These are phyloP conservation scores for Oryza meyeriana DNA, from an alignment of 176 grass and related monocot species.

Conservation along the genomic window DNA sequence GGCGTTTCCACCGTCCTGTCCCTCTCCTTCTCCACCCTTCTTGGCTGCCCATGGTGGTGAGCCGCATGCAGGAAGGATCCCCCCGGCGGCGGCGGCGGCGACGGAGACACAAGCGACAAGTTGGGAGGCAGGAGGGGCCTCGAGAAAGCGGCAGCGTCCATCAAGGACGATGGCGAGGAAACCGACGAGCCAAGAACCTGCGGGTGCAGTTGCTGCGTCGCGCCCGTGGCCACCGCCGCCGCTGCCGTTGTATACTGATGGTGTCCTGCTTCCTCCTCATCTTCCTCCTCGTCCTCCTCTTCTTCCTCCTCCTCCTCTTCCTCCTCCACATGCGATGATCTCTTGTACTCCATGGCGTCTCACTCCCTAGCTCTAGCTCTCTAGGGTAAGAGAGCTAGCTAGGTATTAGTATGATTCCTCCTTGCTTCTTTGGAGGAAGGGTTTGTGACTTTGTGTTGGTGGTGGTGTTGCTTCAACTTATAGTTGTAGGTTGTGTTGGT, in stretches of 20 bases:
- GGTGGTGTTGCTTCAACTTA: background rate
- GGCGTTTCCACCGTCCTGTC: conserved; percentile 1
- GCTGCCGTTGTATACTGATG: conserved; percentile 32
- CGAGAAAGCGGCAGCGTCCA: conserved; percentile 52
- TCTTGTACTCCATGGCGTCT: conserved; percentile 61
- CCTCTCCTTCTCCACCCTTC: conserved; percentile 31
- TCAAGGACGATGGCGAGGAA: background rate
- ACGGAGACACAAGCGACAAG: conserved; percentile 54
- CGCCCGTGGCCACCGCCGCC: background rate
- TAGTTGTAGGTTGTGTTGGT: conserved; percentile 19
- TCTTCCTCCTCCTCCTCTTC: conserved; percentile 36
- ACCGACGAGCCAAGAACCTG: conserved; percentile 29
- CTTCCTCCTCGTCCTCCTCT: conserved; percentile 11
- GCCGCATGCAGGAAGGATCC: background rate
- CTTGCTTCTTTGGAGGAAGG: background rate
- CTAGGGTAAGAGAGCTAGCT: background rate
- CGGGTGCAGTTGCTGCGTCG: conserved; percentile 28
- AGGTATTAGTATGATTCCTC: conserved; percentile 2
- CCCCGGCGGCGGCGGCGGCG: background rate
- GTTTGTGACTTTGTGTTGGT: background rate
- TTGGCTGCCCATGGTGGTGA: conserved; percentile 31
- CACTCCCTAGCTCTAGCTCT: background rate
- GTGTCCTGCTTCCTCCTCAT: background rate
- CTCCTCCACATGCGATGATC: conserved; percentile 51
- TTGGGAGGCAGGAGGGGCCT: conserved; percentile 65